Base-by-base conservation (phyloP, 164 flowering plant genomes). In the Annona squamosa region DNA sequence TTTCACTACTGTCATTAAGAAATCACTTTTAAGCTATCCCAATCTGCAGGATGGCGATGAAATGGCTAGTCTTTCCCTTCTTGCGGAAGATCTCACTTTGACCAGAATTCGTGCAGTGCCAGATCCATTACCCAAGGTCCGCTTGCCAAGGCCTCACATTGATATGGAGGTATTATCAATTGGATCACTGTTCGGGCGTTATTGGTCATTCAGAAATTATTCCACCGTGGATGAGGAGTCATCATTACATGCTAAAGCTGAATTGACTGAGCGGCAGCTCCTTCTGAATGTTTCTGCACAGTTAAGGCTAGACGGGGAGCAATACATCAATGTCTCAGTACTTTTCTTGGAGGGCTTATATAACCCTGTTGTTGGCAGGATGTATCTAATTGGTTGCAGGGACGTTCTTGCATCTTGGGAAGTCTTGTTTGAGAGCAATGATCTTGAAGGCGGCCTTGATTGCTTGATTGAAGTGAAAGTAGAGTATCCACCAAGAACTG, bases 241-340 rank as follows among this genome's bases (percentile, higher is more conserved):
- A 56, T 85, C 85, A 63, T 84, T 83, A 81, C 82, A 70, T 57
- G 75, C 77, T 63, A 80, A 80, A 75, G 78, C 83, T 18, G 83
- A 82, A 80, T 82, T 83, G 74, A 87, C 97, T 41, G 94, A 89
- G 78, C 81, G 80, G 62, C 87, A 90, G 84, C 91, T 87, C 47
- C 89, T 94, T 42, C 64, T 94, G 76, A 94, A 94, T 84, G 94
- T 94, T 61, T 92, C 98, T 19, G 91, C 94, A 46, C 90, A 87
- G 77, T 84, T 94, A 19, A 76, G 77, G 7, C 71, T 91, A 48
- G 43, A 71, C 26, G 89, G 88, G 59, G 72, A 78, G 41, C 65
- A 67, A 44, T 82, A 84, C 76, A 77, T 46, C 45, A 88, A 89
- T 42, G 74, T 83, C 62, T 87, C 93, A 47, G 64, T 75, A 72